Evolutionary conservation across 1,284 basidiomycete species (phyloP), one percentile per base, ranked within the genome.

Genomic region (Boletus holoroseus): DNA sequence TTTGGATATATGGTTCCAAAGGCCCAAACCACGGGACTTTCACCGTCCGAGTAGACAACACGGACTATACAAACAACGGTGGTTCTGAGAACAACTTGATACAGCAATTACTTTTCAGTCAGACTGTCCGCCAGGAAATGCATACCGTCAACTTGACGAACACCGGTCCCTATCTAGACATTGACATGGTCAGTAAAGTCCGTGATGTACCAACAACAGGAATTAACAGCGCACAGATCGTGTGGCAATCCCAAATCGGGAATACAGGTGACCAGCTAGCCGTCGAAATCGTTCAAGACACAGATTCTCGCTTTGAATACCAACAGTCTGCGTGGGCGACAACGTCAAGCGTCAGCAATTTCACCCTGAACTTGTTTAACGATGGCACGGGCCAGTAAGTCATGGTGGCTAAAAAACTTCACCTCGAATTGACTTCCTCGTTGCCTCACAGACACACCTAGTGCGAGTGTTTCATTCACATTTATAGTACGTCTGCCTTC

Each of bases 1-100:
- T 72, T 27, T 63, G 59, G 55, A 59, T 72, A 34, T 69, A 62
- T 46, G 71, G 71, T 27, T 60, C 64, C 31, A 66, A 63, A 45
- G 56, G 67, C 45, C 24, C 43, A 8, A 61, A 60, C 43, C 67
- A 70, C 37, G 68, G 69, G 2, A 49, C 58, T 1, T 73, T 64
- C 43, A 61, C 58, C 15, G 55, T 72, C 8, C 52, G 58, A 32
- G 41, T 72, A 7, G 70, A 70, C 43, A 50, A 51, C 26, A 35
- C 18, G 7, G 57, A 5, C 37, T 54, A 28, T 13, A 27, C 58
- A 3, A 46, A 34, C 4, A 27, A 47, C 39, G 55, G 58, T 35
- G 55, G 57, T 18, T 52, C 49, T 2, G 46, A 24, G 7, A 37
- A 55, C 38, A 44, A 59, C 31, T 12, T 58, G 15, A 68, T 64